A percentile compares a stretch with the other conserved stretches of the same genome.
Evolutionary conservation across 331 rosid species (phyloP).

Genomic region (Quercus tomentella): DNA sequence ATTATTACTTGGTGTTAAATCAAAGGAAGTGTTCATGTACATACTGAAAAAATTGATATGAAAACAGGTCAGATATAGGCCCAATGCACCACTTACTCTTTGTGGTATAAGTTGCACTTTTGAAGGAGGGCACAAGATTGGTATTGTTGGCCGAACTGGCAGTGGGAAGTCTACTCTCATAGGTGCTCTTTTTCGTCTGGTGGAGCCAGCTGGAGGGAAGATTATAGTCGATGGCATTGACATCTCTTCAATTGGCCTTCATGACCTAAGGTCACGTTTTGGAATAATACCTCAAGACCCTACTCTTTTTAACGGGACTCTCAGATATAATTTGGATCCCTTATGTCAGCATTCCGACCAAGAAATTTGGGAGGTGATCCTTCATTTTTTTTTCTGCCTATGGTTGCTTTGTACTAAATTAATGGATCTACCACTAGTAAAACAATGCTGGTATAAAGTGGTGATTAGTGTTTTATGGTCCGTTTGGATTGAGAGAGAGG

Average conservation of each 20-base stretch:
- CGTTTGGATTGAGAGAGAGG: no score
- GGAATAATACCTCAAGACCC: constrained; percentile 95
- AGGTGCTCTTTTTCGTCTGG: constrained; percentile 70
- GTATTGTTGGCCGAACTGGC: constrained; percentile 86
- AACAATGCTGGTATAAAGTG: not conserved
- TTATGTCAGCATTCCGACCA: constrained; percentile 62
- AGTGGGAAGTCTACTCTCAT: constrained; percentile 87
- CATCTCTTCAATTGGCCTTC: constrained; percentile 70
- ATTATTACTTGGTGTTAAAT: not conserved
- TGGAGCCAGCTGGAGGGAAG: constrained; percentile 69
- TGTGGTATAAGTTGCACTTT: constrained; percentile 75
- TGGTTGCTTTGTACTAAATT: not conserved
- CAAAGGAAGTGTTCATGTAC: not conserved
- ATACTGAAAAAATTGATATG: constrained; percentile 4
- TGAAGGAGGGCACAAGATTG: constrained; percentile 83
- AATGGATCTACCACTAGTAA: not conserved
- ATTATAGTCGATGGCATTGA: constrained; percentile 66
- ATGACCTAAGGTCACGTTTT: constrained; percentile 78
- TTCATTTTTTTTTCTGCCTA: not conserved
- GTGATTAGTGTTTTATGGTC: no score
- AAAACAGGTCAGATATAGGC: constrained; percentile 63
- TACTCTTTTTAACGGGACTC: constrained; percentile 79
- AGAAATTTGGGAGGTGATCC: constrained; percentile 82
- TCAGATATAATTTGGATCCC: constrained; percentile 84
- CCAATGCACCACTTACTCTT: constrained; percentile 62